These are phyloP conservation scores for Dendrobium nobile DNA, from an alignment of 106 monocot species.

Conservation along the genomic window DNA sequence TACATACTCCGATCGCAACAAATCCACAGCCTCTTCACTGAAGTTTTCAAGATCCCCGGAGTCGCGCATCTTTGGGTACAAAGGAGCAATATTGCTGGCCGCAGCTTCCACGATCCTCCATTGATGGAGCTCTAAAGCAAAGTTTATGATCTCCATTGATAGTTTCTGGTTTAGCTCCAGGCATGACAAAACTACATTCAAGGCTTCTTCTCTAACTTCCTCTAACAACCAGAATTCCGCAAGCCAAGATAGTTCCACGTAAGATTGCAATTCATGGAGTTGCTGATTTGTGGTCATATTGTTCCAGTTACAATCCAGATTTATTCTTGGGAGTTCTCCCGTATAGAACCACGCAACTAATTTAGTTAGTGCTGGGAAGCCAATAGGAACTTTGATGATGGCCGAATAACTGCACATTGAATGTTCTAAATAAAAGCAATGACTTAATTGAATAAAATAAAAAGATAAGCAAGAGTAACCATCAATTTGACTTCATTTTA, in stretches of 20 bases:
- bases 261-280: slow-evolving; percentile 33
- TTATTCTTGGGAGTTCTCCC: slow-evolving; percentile 42
- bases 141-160: slow-evolving; percentile 33
- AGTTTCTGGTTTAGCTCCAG: slow-evolving; percentile 24
- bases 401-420: slow-evolving; percentile 37
- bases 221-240: slow-evolving; percentile 75
- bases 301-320: slow-evolving; percentile 49
- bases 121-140: slow-evolving; percentile 28
- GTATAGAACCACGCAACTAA: slow-evolving; percentile 65
- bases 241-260: slow-evolving; percentile 67
- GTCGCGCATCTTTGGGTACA: slow-evolving; percentile 56
- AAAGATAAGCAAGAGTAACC: no score
- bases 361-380: slow-evolving; percentile 59
- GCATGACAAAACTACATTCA: slow-evolving; percentile 27
- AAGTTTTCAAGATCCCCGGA: slow-evolving; percentile 53
- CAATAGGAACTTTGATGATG: slow-evolving; percentile 53
- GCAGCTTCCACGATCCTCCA: slow-evolving; percentile 52
- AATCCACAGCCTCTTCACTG: slow-evolving; percentile 40
- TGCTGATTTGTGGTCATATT: slow-evolving; percentile 43
- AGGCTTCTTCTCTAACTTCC: slow-evolving; percentile 37
- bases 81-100: slow-evolving; percentile 31
- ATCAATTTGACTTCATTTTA: no score
- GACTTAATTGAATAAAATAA: no score
- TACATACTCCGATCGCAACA: slow-evolving; percentile 59
- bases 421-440: background rate